Evolutionary conservation across 148 eudicot species (phyloP), one percentile per base, ranked within the genome.

Genomic region (Rhododendron mucronatum): DNA sequence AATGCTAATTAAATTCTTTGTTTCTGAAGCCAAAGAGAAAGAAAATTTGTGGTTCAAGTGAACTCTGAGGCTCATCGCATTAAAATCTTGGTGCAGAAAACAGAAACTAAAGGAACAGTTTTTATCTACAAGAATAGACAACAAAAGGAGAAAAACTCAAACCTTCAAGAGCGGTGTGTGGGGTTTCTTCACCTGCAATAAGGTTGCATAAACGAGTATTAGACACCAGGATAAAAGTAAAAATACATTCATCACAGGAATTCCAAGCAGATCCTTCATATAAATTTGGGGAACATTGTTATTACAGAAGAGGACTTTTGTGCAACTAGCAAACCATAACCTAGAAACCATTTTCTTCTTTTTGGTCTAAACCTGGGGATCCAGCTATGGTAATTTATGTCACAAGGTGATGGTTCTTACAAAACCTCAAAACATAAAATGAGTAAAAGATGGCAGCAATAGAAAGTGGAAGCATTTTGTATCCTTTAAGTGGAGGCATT

Each of bases 141-240:
- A 13, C 13, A 51, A 18, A 33, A 78, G 51, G 73, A 57, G 50
- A 86, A 69, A 63, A 69, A 63, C 14, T 35, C 91, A 44, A n/a
- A 92, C 94, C 92, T 92, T 92, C 89, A 91, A 86, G 18, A 92
- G 80, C 28, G 91, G 92, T 8, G 94, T 90, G 9, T 90, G 94
- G 84, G 53, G 92, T 89, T 92, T 91, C 90, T 87, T 89, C 28
- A 92, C 90, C 94, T 92, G 92, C 92, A 88, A 87, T 4, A 84
- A 53, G 45, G 86, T 45, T 41, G 65, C 59, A 37, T 23, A 12
- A 4, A 53, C 67, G 0, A 50, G n/a, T 77, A 33, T 83, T 33
- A 75, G 63, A 76, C 41, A 73, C 41, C 45, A 82, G 10, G 5
- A 50, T 28, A 1, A 23, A 13, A 57, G 18, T 75, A 39, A 74